Evolutionary conservation across 345 rosid species (phyloP).

Genomic region (Rhizophora apiculata): DNA sequence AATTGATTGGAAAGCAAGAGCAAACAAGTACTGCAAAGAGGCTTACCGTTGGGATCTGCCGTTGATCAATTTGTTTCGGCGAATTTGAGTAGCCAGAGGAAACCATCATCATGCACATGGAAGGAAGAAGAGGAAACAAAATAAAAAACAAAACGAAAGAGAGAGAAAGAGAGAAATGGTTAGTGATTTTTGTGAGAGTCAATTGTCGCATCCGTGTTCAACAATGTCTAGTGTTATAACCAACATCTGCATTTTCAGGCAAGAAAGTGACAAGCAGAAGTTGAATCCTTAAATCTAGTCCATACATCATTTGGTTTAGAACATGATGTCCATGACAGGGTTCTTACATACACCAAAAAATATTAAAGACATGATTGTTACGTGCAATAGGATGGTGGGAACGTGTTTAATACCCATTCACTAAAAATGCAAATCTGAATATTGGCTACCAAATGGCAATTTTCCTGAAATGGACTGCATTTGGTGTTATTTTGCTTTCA

Average conservation of each 20-base stretch:
- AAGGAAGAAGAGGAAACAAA: background rate
- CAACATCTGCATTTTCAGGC: background rate
- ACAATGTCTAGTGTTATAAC: background rate
- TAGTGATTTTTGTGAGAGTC: background rate
- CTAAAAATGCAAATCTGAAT: too few species aligned
- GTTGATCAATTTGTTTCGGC: background rate
- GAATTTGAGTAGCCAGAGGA: background rate
- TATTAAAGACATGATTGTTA: too few species aligned
- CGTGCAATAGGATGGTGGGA: too few species aligned
- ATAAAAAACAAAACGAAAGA: background rate
- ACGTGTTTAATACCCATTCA: too few species aligned
- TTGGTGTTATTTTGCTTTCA: too few species aligned
- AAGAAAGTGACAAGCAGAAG: background rate
- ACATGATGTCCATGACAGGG: too few species aligned
- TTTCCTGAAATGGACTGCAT: too few species aligned
- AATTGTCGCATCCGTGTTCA: background rate
- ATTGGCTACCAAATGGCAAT: too few species aligned
- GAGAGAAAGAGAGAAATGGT: background rate
- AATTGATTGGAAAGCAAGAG: background rate
- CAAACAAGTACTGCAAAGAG: background rate
- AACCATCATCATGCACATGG: background rate
- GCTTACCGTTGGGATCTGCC: constrained; percentile 43
- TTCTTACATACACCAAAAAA: too few species aligned
- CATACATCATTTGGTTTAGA: too few species aligned
- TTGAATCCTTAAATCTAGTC: too few species aligned